Evolutionary conservation across 1,139 yeast genomes (phyloP).

Genomic region (Geotrichum cucujoidarum): DNA sequence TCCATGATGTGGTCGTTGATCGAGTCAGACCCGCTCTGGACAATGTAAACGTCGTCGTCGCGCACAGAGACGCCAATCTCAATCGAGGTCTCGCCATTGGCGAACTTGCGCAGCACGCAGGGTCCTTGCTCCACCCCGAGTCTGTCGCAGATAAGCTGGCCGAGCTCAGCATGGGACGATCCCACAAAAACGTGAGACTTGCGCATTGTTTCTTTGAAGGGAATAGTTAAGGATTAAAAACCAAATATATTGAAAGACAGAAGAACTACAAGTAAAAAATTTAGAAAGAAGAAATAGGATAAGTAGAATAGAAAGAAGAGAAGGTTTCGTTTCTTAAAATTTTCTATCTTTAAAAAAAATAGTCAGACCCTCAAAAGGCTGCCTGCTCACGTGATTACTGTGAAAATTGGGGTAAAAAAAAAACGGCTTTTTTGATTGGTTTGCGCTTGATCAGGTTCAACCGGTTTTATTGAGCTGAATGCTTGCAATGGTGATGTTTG

Average conservation of each 20-base stretch:
- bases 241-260: neutral
- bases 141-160: constrained; percentile 80
- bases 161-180: constrained; percentile 91
- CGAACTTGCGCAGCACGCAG: constrained; percentile 81
- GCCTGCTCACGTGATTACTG: no score
- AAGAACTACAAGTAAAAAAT: neutral
- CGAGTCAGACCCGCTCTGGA: constrained; percentile 85
- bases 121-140: constrained; percentile 96
- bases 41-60: constrained; percentile 94
- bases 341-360: no score
- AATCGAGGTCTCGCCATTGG: constrained; percentile 96
- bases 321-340: neutral
- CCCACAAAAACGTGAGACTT: constrained; percentile 97
- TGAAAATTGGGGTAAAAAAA: no score
- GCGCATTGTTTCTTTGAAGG: constrained; percentile 80
- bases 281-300: neutral
- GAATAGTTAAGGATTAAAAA: no score
- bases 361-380: no score
- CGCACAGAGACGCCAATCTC: constrained; percentile 92
- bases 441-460: no score
- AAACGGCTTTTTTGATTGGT: no score
- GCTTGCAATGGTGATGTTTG: no score
- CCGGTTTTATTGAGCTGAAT: no score
- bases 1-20: constrained; percentile 97
- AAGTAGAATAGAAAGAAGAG: neutral